Evolutionary conservation across 1,284 basidiomycete genomes (phyloP), one percentile per base, ranked within the genome.

Genomic region (Puccinia coronata): DNA sequence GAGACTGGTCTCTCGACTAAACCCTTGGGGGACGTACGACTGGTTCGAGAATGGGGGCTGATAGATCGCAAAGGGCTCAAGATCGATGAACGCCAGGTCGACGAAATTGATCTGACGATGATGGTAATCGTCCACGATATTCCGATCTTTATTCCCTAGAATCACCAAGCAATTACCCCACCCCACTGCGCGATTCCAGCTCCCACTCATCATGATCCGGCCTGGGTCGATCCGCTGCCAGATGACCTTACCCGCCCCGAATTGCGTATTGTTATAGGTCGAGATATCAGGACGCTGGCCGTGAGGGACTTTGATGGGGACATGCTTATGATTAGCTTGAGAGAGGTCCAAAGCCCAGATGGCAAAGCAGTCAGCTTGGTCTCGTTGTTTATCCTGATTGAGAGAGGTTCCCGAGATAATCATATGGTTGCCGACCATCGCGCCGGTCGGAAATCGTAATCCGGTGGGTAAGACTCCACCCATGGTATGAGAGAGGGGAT

Each of bases 61-160:
- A 85, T 97, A 96, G 83, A 97, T 93, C 1, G 95, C 95, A 84
- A 94, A 96, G 0, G 95, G 92, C 87, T 97, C 95, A 51, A 97
- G 88, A 85, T 96, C 94, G 82, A 97, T 90, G 81, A 94, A 91
- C 2, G 93, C 93, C 79, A 96, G 90, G 84, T 98, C 92, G 83
- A 95, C 92, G 90, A 94, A 95, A 84, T 93, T 94, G 83, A 95
- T 90, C 5, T 96, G 89, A 5, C 85, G 83, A 76, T 84, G 84
- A 65, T 86, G 84, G 81, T 86, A 98, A 85, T 98, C 95, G 78
- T 93, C 91, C 0, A 95, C 92, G 25, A 97, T 89, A 84, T 94
- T 94, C 16, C 92, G 91, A 82, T 92, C 89, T 55, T 91, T 89
- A 86, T 96, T 94, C 1, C 95, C 95, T 84, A 97, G 95, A 55